Conservation (phyloP, 1,139 yeast genomes). For the Hyphopichia buzzinii region DNA sequence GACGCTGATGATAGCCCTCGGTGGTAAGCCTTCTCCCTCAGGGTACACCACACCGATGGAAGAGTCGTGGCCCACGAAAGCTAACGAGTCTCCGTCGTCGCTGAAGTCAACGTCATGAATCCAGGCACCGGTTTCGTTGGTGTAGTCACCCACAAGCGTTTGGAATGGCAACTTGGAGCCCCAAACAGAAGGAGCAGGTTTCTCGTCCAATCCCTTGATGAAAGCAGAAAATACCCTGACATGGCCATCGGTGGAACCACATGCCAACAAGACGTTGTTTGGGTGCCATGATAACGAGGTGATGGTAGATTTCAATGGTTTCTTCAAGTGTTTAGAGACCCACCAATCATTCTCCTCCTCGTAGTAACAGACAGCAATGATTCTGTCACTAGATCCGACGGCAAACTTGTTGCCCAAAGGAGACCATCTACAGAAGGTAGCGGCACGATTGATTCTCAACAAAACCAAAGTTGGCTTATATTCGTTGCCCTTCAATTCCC, state of each 20-base stretch:
- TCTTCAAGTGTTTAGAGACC: constrained; percentile 96
- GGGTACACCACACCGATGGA: constrained; percentile 77
- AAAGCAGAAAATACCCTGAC: constrained; percentile 92
- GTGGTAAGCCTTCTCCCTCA: constrained; percentile 62
- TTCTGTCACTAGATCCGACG: constrained; percentile 93
- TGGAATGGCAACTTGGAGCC: constrained; percentile 96
- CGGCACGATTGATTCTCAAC: constrained; percentile 89
- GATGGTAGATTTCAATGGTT: constrained; percentile 86
- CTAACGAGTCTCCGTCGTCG: constrained; percentile 75
- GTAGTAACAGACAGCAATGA: constrained; percentile 92
- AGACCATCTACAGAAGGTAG: constrained; percentile 91
- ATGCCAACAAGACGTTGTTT: constrained; percentile 81
- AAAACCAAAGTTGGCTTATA: constrained; percentile 89
- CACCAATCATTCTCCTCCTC: constrained; percentile 99
- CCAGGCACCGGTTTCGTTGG: constrained; percentile 82
- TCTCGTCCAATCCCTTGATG: constrained; percentile 83
- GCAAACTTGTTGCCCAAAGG: constrained; percentile 93
- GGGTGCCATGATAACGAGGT: constrained; percentile 92
- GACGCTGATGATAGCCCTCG: constrained; percentile 40
- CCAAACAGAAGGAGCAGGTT: constrained; percentile 85
- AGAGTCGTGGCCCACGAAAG: constrained; percentile 78
- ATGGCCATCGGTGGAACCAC: constrained; percentile 95
- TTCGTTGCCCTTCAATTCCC: constrained; percentile 61
- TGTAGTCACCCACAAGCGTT: constrained; percentile 83
- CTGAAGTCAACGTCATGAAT: constrained; percentile 88